Base-by-base conservation (phyloP, 2,329 filamentous ascomycete genomes). In the Diplodia corticola region DNA sequence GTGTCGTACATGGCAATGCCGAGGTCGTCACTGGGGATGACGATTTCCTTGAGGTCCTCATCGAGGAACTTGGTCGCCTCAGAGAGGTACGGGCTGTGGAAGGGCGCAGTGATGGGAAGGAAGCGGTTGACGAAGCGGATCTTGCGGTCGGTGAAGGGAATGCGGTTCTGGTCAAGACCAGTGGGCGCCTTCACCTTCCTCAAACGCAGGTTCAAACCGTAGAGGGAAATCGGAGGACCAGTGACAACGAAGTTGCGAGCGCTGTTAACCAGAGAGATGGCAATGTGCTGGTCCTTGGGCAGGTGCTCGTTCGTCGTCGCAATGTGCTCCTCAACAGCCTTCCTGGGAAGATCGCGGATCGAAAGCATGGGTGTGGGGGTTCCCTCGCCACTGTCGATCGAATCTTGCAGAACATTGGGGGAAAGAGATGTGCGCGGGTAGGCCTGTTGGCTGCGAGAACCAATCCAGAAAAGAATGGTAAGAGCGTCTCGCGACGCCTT, bases 401-500 rank as follows among this genome's bases (percentile, higher is more conserved):
- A 97, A 80, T 99, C 95, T 76, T 94, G 92, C 64, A 99, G 85
- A 75, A 94, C 92, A 51, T 88, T 91, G 0, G 95, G 96, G 3
- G 93, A 92, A 73, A 99, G 86, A 37, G 95, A 98, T 3, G 95
- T 99, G 72, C 91, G 89, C 46, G 95, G 96, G 80, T 97, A 99
- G 2, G 93, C 93, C 80, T 99, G 95, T 79, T 99, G 95, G 79
- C 94, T 97, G 74, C 95, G 90, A 68, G 94, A 89, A 76, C 96
- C 95, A 71, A 99, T 97, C 95, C 95, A 99, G 85, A 99, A 99
- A 33, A 99, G 89, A 74, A 97, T 92, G 33, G 91, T 95, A 69
- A 99, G 83, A 2, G 94, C 91, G 71, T 92, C 89, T 73, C 85
- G 89, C 65, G 92, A 87, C 65, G 92, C 88, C 74, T 91, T 89